phyloP scores from a whole-genome alignment of 108 stramenopile species.

The Epithemia pelagica region DNA sequence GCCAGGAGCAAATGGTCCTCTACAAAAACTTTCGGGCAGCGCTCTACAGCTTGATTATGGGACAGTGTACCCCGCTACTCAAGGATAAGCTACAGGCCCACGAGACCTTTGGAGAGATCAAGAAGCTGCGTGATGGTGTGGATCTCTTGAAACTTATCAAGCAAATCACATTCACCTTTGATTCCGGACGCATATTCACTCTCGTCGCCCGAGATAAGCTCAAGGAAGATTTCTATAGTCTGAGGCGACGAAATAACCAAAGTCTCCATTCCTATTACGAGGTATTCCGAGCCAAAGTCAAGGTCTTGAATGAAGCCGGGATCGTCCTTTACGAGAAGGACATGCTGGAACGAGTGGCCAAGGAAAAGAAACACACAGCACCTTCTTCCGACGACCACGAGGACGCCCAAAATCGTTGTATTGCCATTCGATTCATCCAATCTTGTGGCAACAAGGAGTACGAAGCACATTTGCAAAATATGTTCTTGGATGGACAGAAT shows the following conservation, averaged over 20 bases:
- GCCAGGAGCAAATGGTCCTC: background rate
- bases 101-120: background rate
- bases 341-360: background rate
- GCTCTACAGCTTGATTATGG: conserved; percentile 11
- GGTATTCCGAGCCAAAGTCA: conserved; percentile 5
- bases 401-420: conserved; percentile 7
- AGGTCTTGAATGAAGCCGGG: conserved; percentile 1
- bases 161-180: background rate
- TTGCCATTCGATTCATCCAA: conserved; percentile 15
- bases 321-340: conserved; percentile 1
- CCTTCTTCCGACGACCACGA: background rate
- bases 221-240: conserved; percentile 8
- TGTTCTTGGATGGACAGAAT: conserved; percentile 6
- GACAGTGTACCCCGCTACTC: conserved; percentile 21
- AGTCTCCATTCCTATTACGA: background rate
- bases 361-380: background rate
- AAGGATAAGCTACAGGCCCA: conserved; percentile 1
- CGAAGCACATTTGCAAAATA: conserved; percentile 12
- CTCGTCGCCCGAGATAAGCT: conserved; percentile 9
- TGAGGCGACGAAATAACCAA: background rate
- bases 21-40: background rate
- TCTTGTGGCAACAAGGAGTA: conserved; percentile 15
- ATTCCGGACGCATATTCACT: conserved; percentile 15
- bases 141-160: conserved; percentile 14
- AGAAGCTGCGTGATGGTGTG: background rate